phyloP scores from a whole-genome alignment of 108 stramenopile species.

The Chaetoceros muelleri region DNA sequence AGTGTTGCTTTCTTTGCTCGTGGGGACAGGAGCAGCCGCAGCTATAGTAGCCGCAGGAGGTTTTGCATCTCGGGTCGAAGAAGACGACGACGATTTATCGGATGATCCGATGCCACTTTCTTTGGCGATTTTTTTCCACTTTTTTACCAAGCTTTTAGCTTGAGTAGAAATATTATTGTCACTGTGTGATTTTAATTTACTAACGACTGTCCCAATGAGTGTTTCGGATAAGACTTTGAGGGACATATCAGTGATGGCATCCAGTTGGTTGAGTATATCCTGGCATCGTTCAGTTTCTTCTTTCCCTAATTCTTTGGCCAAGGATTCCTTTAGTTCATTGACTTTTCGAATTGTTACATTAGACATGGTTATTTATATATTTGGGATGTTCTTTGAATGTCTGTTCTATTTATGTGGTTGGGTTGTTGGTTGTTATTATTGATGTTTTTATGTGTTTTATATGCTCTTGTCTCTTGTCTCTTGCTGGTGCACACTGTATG shows the following conservation, averaged over 20 bases:
- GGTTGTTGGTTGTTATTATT: too few relatives aligned
- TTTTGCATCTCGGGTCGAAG: conserved; percentile 4
- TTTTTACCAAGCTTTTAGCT: conserved; percentile 68
- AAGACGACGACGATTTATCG: conserved; percentile 5
- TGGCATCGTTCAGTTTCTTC: conserved; percentile 46
- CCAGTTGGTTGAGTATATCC: conserved; percentile 67
- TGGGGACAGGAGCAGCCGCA: conserved; percentile 5
- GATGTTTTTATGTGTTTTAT: too few relatives aligned
- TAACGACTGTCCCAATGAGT: conserved; percentile 69
- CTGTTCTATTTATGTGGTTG: too few relatives aligned
- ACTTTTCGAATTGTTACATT: conserved; percentile 27
- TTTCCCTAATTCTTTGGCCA: conserved; percentile 42
- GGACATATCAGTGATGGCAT: conserved; percentile 39
- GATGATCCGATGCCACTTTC: conserved; percentile 10
- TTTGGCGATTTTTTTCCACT: conserved; percentile 81
- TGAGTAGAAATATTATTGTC: conserved; percentile 25
- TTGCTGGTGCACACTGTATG: too few relatives aligned
- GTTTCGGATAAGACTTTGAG: conserved; percentile 63
- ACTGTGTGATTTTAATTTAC: conserved; percentile 59
- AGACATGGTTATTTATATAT: too few relatives aligned
- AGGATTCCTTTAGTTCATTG: conserved; percentile 53
- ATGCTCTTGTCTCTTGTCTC: too few relatives aligned
- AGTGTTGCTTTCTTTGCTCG: conserved; percentile 10
- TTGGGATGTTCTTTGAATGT: too few relatives aligned
- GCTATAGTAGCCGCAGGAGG: conserved; percentile 5